A percentile compares a stretch with the other conserved stretches of the same genome.
Evolutionary conservation across 139 green algal genomes (phyloP).

Genomic region (Closterium sp.): DNA sequence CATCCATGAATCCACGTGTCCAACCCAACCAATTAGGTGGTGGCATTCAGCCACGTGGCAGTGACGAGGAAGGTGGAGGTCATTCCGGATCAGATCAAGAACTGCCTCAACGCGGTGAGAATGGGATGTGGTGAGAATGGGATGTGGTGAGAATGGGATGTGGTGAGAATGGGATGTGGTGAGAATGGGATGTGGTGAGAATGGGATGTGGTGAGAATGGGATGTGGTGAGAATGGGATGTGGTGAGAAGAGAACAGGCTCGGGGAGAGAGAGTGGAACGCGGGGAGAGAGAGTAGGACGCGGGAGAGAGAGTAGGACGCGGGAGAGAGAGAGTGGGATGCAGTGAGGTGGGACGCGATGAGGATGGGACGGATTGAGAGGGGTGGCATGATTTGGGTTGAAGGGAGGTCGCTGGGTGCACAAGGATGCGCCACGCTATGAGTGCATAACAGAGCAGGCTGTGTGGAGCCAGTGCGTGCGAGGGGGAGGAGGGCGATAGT

Average conservation of each 20-base stretch:
- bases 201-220: not conserved
- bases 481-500: not conserved
- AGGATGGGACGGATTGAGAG: not conserved
- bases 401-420: not conserved
- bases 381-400: not conserved
- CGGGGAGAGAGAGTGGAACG: too few species aligned
- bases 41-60: not conserved
- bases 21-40: not conserved
- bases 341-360: not conserved
- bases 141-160: too few species aligned
- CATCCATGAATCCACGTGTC: not conserved
- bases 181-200: not conserved
- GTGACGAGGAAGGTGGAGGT: not conserved
- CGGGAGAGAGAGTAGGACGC: too few species aligned
- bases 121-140: too few species aligned
- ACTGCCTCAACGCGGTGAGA: not conserved
- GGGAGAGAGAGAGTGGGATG: too few species aligned
- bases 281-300: too few species aligned
- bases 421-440: not conserved
- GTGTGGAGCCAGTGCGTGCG: not conserved
- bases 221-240: too few species aligned
- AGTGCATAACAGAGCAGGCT: too few species aligned
- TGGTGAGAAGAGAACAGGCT: too few species aligned
- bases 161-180: too few species aligned
- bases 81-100: not conserved